Conservation (phyloP, 2,329 filamentous ascomycete species). For the Colletotrichum agaves region DNA sequence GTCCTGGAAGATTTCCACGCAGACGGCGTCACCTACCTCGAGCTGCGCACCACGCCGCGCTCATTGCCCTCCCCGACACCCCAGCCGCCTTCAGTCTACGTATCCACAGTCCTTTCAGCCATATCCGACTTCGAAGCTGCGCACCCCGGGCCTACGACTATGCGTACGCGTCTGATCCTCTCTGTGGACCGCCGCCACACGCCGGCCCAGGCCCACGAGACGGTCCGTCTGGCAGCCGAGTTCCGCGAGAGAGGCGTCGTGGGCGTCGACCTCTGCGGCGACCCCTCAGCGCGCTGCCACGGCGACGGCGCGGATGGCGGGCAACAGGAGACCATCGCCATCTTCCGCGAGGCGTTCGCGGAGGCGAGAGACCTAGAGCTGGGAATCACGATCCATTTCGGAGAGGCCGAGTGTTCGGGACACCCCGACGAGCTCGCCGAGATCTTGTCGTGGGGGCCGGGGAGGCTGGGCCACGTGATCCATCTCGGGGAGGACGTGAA, state of each 20-base stretch:
- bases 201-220: conserved; percentile 67
- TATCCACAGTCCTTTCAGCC: conserved; percentile 72
- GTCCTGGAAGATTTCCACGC: conserved; percentile 74
- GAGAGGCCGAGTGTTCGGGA: conserved; percentile 70
- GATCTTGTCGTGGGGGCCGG: conserved; percentile 73
- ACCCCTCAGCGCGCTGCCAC: conserved; percentile 64
- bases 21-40: conserved; percentile 81
- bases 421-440: conserved; percentile 69
- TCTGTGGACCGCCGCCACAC: conserved; percentile 77
- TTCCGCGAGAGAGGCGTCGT: conserved; percentile 69
- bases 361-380: conserved; percentile 66
- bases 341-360: conserved; percentile 69
- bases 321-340: conserved; percentile 64
- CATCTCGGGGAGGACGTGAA: conserved; percentile 73
- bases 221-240: conserved; percentile 70
- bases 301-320: conserved; percentile 61
- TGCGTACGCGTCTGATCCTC: conserved; percentile 76
- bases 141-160: conserved; percentile 44
- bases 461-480: conserved; percentile 82
- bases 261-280: conserved; percentile 82
- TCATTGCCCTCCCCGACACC: conserved; percentile 12
- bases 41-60: conserved; percentile 83
- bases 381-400: conserved; percentile 80
- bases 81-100: conserved; percentile 66
- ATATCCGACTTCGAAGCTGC: conserved; percentile 63